phyloP scores from a whole-genome alignment of 2,329 filamentous ascomycete species.

The Daldinia sp. region DNA sequence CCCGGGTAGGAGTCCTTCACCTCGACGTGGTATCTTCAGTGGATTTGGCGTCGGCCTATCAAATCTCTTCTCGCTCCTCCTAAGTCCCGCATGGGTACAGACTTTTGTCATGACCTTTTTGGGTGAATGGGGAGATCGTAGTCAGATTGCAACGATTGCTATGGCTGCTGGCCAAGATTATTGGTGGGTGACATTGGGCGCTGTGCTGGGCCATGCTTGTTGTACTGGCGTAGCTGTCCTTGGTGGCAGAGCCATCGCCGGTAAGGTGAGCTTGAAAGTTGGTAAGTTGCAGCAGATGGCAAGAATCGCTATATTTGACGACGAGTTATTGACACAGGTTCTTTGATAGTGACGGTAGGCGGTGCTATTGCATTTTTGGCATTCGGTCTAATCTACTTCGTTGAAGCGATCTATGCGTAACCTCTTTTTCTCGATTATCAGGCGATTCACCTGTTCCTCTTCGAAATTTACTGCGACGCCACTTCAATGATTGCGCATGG shows the following conservation, averaged over 20 bases:
- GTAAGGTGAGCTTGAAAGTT: conserved; percentile 92
- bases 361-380: conserved; percentile 89
- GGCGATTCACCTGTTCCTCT: not conserved
- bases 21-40: conserved; percentile 48
- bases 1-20: conserved; percentile 68
- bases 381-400: conserved; percentile 90
- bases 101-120: conserved; percentile 99
- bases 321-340: conserved; percentile 8
- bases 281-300: conserved; percentile 67
- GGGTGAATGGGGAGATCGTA: conserved; percentile 97
- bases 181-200: conserved; percentile 96
- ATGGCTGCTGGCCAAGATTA: conserved; percentile 99
- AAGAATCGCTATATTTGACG: not conserved
- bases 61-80: conserved; percentile 85
- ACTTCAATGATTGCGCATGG: conserved; percentile 27
- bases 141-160: conserved; percentile 97
- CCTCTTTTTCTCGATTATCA: not conserved
- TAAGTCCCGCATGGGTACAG: conserved; percentile 97
- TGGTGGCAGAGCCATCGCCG: conserved; percentile 90
- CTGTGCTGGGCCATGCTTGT: conserved; percentile 83
- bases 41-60: conserved; percentile 65
- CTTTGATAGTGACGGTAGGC: conserved; percentile 81
- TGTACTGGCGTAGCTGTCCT: conserved; percentile 93
- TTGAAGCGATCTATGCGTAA: conserved; percentile 75
- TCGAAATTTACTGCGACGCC: not conserved